phyloP scores from a whole-genome alignment of 106 monocot species.

The Xerophyta viscosa region DNA sequence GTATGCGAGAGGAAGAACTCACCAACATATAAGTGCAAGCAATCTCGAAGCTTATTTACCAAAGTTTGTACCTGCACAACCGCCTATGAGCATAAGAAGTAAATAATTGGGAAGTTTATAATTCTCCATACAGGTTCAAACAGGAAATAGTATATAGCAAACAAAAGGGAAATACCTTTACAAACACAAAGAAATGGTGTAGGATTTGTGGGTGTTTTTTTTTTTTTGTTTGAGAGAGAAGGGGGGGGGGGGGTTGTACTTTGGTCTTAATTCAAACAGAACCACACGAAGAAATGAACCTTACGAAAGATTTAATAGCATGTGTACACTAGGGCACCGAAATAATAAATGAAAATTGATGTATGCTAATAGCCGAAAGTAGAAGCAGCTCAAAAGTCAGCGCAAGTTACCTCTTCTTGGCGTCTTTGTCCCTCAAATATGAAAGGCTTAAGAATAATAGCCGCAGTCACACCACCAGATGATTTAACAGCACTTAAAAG shows the following conservation, averaged over 20 bases:
- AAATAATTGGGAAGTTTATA: neutral
- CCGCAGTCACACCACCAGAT: conserved; percentile 47
- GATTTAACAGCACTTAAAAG: conserved; percentile 51
- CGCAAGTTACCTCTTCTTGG: conserved; percentile 40
- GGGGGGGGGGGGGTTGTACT: too few species aligned
- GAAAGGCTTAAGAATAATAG: conserved; percentile 68
- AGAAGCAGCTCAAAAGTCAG: neutral
- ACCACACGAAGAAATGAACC: too few species aligned
- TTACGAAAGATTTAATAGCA: too few species aligned
- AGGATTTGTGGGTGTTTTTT: too few species aligned
- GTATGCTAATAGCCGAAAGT: neutral
- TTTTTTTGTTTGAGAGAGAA: too few species aligned
- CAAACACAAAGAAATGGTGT: too few species aligned
- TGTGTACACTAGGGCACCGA: too few species aligned
- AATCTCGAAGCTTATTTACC: conserved; percentile 34
- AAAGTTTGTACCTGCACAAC: conserved; percentile 51
- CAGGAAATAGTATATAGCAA: neutral
- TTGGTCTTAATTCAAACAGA: too few species aligned
- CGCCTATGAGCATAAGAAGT: neutral
- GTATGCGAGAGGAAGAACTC: conserved; percentile 7
- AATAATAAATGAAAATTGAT: neutral
- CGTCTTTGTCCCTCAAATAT: conserved; percentile 69
- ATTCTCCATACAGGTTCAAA: neutral
- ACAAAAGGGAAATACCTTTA: too few species aligned
- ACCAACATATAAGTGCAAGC: conserved; percentile 59